These are phyloP conservation scores for Dalbergia cultrata DNA, from an alignment of 306 rosid species.

Conservation along the genomic window DNA sequence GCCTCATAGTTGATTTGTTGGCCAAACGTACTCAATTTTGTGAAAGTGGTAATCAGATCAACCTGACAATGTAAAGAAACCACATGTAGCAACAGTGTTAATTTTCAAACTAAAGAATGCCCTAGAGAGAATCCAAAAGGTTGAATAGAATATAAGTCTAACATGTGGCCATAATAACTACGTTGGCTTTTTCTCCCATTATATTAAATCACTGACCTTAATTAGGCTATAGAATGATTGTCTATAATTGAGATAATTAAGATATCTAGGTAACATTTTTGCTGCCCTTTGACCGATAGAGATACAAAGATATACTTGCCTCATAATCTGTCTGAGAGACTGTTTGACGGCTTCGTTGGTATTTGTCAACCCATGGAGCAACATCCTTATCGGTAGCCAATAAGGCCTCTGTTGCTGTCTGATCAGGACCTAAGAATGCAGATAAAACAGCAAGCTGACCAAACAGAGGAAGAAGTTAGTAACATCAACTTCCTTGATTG, in stretches of 20 bases:
- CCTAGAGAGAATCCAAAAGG: background rate
- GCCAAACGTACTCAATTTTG: conserved; percentile 85
- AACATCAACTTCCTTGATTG: background rate
- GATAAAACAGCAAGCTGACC: conserved; percentile 88
- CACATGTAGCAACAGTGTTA: conserved; percentile 21
- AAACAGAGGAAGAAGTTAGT: conserved; percentile 36
- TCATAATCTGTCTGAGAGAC: conserved; percentile 96
- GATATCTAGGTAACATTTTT: background rate
- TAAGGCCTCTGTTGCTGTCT: conserved; percentile 75
- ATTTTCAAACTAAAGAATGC: conserved; percentile 33
- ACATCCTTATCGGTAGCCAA: conserved; percentile 85
- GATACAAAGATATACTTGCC: conserved; percentile 49
- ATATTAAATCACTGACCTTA: conserved; percentile 1
- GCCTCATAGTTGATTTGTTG: conserved; percentile 92
- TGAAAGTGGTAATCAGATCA: conserved; percentile 84
- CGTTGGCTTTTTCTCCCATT: background rate
- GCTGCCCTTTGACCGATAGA: background rate
- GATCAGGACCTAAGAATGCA: conserved; percentile 94
- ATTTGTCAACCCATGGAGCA: conserved; percentile 89
- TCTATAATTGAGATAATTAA: background rate
- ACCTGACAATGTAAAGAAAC: conserved; percentile 64
- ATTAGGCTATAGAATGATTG: background rate
- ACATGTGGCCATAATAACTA: background rate
- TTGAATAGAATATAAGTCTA: background rate
- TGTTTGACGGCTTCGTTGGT: conserved; percentile 92